phyloP scores from a whole-genome alignment of 2,329 filamentous ascomycete genomes.

The Cucurbitaria berberidis region DNA sequence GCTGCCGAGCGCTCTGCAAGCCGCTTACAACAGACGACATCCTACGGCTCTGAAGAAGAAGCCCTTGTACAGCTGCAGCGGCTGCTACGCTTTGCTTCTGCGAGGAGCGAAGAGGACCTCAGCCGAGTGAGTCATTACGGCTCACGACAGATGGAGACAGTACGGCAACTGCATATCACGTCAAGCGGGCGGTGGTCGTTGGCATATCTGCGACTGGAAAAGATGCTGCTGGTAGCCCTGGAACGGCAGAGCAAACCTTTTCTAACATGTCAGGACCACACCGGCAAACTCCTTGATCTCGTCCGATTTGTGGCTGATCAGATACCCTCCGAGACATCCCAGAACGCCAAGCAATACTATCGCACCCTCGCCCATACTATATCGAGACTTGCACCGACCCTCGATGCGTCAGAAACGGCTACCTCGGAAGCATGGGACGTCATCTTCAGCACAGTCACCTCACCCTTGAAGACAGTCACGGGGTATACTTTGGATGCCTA shows the following conservation, averaged over 20 bases:
- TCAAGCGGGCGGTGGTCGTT: slow-evolving; percentile 47
- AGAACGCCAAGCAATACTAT: slow-evolving; percentile 41
- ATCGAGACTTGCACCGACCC: slow-evolving; percentile 15
- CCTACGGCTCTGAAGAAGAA: slow-evolving; percentile 49
- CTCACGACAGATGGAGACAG: slow-evolving; percentile 44
- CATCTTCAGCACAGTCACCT: slow-evolving; percentile 31
- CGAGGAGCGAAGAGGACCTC: slow-evolving; percentile 48
- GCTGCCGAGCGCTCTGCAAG: slow-evolving; percentile 29
- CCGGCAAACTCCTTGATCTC: slow-evolving; percentile 22
- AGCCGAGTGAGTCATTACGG: slow-evolving; percentile 50
- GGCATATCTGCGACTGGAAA: slow-evolving; percentile 51
- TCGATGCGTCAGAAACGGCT: slow-evolving; percentile 2
- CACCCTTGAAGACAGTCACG: slow-evolving; percentile 42
- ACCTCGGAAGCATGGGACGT: slow-evolving; percentile 12
- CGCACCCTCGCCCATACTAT: slow-evolving; percentile 36
- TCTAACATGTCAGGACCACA: slow-evolving; percentile 14
- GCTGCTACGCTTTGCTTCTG: slow-evolving; percentile 53
- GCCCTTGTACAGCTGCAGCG: slow-evolving; percentile 51
- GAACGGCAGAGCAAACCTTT: slow-evolving; percentile 26
- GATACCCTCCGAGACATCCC: slow-evolving; percentile 44
- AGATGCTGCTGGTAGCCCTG: slow-evolving; percentile 46
- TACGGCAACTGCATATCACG: slow-evolving; percentile 27
- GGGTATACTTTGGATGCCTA: slow-evolving; percentile 47
- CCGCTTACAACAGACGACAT: slow-evolving; percentile 7
- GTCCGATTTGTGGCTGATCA: slow-evolving; percentile 41